Conservation (phyloP, 192 early-diverging fungal species). For the Backusella sp. region DNA sequence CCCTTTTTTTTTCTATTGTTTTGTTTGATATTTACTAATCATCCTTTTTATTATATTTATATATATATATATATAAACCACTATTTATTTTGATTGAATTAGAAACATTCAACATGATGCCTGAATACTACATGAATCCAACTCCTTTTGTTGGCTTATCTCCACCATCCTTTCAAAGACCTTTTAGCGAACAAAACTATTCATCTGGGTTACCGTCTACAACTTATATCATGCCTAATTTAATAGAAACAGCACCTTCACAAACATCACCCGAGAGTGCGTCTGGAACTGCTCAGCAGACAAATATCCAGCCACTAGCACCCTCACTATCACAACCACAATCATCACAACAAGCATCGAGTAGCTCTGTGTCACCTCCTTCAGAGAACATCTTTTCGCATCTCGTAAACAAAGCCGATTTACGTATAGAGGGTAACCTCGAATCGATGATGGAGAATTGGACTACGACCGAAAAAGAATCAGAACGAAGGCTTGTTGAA, state of each 20-base stretch:
- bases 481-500: conserved; percentile 65
- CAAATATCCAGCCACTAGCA: not conserved
- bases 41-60: not conserved
- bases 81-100: not conserved
- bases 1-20: not conserved
- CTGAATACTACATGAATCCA: conserved; percentile 10
- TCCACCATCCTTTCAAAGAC: not conserved
- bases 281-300: not conserved
- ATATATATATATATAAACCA: not conserved
- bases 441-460: conserved; percentile 64
- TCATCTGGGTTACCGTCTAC: not conserved
- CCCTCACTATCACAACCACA: not conserved
- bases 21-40: conserved; percentile 7
- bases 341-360: conserved; percentile 18
- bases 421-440: conserved; percentile 63
- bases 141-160: conserved; percentile 10
- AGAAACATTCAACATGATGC: not conserved
- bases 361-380: not conserved
- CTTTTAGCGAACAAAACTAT: not conserved
- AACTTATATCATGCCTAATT: conserved; percentile 4
- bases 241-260: not conserved
- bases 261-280: not conserved
- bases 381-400: conserved; percentile 52
- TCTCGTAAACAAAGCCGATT: conserved; percentile 68
- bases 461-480: conserved; percentile 59